Evolutionary conservation across 2,329 filamentous ascomycete species (phyloP).

Genomic region (Colletotrichum horii): DNA sequence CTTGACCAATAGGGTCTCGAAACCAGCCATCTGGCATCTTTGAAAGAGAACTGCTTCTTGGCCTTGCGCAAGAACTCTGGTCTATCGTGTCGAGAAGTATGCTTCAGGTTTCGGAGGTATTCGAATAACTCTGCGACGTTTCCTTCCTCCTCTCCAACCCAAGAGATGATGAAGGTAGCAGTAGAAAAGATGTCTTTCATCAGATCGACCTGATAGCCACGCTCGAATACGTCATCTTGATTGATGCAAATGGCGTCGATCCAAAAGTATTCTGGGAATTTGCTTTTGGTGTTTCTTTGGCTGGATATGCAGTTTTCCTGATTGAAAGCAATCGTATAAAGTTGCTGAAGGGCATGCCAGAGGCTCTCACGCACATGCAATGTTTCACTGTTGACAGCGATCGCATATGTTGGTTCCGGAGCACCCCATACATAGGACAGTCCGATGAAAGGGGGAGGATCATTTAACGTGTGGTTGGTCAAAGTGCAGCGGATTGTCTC

Average conservation of each 20-base stretch:
- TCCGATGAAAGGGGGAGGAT: constrained; percentile 23
- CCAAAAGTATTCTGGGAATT: constrained; percentile 31
- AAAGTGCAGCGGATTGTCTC: neutral
- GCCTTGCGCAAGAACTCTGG: constrained; percentile 17
- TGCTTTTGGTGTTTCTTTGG: neutral
- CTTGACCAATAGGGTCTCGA: neutral
- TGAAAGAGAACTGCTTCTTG: neutral
- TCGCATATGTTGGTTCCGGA: neutral
- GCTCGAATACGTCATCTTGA: constrained; percentile 38
- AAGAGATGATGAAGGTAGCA: constrained; percentile 37
- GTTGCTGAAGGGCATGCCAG: neutral
- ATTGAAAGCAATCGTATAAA: neutral
- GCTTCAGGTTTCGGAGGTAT: constrained; percentile 24
- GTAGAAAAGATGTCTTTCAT: constrained; percentile 43
- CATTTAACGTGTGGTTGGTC: neutral
- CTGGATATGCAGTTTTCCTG: neutral
- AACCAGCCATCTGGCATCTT: neutral
- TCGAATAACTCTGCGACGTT: neutral
- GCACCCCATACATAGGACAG: constrained; percentile 29
- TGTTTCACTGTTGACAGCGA: neutral
- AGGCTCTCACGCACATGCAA: neutral
- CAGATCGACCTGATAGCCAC: constrained; percentile 39
- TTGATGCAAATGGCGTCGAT: constrained; percentile 46
- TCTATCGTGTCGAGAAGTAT: constrained; percentile 24
- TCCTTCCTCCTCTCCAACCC: constrained; percentile 31